These are phyloP conservation scores for Verticillium nonalfalfae DNA, from an alignment of 2,329 filamentous ascomycete species.

Conservation along the genomic window DNA sequence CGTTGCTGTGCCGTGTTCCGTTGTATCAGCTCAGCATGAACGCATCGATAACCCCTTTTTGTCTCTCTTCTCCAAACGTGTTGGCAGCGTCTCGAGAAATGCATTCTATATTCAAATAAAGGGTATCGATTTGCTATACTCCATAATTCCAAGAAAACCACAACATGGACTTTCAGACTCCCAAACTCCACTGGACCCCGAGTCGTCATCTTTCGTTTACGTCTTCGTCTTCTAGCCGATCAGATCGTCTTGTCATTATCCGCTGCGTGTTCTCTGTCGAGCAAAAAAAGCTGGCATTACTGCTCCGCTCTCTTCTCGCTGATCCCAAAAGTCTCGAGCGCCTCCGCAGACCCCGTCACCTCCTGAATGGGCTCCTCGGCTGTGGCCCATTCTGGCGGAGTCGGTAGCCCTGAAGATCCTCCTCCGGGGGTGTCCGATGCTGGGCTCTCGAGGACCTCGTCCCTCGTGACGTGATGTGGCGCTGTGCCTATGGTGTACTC, in stretches of 20 bases:
- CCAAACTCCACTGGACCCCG: neutral
- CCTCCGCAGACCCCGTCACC: neutral
- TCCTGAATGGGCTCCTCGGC: constrained; percentile 4
- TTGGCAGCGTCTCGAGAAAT: neutral
- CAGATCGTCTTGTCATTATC: neutral
- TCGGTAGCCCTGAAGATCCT: constrained; percentile 25
- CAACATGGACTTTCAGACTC: neutral
- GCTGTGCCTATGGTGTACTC: constrained; percentile 7
- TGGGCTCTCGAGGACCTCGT: constrained; percentile 25
- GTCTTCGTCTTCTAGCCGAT: neutral
- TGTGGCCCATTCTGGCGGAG: constrained; percentile 24
- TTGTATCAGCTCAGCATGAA: too few species aligned
- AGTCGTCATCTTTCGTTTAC: neutral
- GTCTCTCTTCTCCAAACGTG: too few species aligned
- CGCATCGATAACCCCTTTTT: too few species aligned
- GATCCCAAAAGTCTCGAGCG: neutral
- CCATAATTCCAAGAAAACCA: neutral
- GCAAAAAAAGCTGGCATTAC: neutral
- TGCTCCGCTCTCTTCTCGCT: neutral
- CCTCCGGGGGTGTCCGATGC: constrained; percentile 27
- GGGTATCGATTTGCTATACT: neutral
- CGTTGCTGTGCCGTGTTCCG: too few species aligned
- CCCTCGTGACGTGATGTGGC: constrained; percentile 23
- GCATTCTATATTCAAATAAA: neutral
- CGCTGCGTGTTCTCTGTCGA: too few species aligned